A percentile compares a stretch with the other conserved stretches of the same genome.
These are phyloP conservation scores for Entomophthora muscae DNA, from an alignment of 371 early-diverging fungal genomes.

Conservation along the genomic window DNA sequence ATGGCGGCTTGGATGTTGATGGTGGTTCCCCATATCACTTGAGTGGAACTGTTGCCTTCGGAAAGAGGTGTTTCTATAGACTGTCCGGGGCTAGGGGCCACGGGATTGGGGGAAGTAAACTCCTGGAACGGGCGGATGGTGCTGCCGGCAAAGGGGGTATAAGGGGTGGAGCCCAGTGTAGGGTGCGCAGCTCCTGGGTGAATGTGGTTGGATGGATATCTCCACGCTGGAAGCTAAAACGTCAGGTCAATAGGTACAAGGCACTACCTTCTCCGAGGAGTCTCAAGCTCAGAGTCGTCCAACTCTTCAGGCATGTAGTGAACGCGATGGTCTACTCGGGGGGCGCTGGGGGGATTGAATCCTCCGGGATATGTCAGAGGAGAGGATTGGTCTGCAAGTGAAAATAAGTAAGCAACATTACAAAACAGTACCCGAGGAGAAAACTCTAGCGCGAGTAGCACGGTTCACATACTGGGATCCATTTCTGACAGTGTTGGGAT, in stretches of 20 bases:
- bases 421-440: not conserved
- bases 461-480: not conserved
- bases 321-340: not conserved
- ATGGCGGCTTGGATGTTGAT: conserved; percentile 87
- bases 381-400: not conserved
- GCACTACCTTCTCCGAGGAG: not conserved
- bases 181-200: not conserved
- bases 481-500: not conserved
- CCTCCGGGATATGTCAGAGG: not conserved
- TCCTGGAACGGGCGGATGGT: not conserved
- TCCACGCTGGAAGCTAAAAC: conserved; percentile 4
- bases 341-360: not conserved
- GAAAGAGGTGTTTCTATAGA: not conserved
- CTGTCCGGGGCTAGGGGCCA: not conserved
- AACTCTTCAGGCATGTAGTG: not conserved
- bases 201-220: not conserved
- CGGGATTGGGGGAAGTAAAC: not conserved
- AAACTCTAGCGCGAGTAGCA: not conserved
- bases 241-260: not conserved
- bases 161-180: not conserved
- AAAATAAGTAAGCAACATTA: not conserved
- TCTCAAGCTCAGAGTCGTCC: not conserved
- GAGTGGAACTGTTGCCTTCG: conserved; percentile 9
- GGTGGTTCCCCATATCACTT: conserved; percentile 97
- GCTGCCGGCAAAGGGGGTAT: not conserved